Conservation (phyloP, 148 eudicot species). For the Camellia lanceoleosa region DNA sequence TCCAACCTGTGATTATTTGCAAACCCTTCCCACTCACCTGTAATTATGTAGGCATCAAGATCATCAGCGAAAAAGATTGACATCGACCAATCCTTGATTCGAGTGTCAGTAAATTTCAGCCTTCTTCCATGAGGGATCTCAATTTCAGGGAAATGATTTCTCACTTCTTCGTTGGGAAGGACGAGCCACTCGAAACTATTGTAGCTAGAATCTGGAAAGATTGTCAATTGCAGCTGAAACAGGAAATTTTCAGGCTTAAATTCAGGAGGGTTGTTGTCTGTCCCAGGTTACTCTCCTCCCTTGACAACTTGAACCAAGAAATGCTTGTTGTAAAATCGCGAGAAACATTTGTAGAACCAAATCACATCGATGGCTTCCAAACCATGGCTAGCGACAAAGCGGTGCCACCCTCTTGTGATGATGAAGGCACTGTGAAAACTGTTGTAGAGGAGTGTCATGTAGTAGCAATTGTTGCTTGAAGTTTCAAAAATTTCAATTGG, state of each 20-base stretch:
- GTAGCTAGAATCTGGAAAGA: not conserved
- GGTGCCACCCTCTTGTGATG: not conserved
- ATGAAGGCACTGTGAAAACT: not conserved
- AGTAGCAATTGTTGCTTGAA: not conserved
- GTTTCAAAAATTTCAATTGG: not conserved
- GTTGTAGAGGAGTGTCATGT: not conserved
- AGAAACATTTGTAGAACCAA: not conserved
- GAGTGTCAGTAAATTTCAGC: not conserved
- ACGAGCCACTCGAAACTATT: not conserved
- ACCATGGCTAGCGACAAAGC: not conserved
- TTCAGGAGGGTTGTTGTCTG: no score
- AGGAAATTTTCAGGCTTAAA: not conserved
- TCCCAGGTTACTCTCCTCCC: not conserved
- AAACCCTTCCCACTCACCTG: not conserved
- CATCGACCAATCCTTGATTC: not conserved
- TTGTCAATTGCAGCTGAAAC: not conserved
- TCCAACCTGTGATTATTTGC: not conserved
- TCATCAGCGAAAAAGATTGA: not conserved
- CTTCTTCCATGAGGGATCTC: not conserved
- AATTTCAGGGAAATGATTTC: not conserved
- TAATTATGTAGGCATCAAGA: not conserved
- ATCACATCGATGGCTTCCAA: not conserved
- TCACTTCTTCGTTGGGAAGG: not conserved
- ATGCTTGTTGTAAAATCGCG: not conserved
- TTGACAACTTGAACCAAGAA: not conserved